Conservation (phyloP, 2,329 filamentous ascomycete genomes). For the Fusarium bactridioides region DNA sequence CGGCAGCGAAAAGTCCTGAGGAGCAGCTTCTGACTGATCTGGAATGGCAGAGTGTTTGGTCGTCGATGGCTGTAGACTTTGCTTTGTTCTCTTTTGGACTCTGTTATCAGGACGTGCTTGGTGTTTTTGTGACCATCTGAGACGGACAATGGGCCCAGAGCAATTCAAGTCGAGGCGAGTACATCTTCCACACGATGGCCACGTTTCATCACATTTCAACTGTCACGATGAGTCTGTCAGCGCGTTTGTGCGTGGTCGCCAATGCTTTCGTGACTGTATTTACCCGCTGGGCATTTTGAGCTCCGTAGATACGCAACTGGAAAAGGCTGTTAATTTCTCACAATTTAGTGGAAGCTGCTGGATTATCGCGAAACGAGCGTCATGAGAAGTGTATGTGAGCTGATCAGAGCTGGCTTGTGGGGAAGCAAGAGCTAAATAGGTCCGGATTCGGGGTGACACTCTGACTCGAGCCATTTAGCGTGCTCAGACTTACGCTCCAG, state of each 20-base stretch:
- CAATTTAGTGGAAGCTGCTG: rapidly evolving
- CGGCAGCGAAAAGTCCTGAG: rapidly evolving
- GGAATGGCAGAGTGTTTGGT: rapidly evolving
- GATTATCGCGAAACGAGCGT: rapidly evolving
- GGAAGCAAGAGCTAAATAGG: not conserved
- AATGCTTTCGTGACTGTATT: not conserved
- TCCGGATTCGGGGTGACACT: not conserved
- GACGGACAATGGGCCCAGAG: not conserved
- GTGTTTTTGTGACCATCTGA: not conserved
- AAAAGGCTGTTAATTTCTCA: rapidly evolving
- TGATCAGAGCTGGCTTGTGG: not conserved
- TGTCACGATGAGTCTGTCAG: not conserved
- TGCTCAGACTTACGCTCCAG: not conserved
- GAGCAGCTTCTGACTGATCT: not conserved
- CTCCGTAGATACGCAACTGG: rapidly evolving
- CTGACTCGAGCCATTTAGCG: not conserved
- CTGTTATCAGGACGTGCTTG: not conserved
- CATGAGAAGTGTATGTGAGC: not conserved
- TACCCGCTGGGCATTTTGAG: not conserved
- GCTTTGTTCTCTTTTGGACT: too few relatives aligned
- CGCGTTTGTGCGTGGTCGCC: too few relatives aligned
- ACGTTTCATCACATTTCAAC: not conserved
- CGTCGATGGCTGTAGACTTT: not conserved
- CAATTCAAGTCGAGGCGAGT: not conserved
- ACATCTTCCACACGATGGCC: not conserved